Evolutionary conservation across 2,329 filamentous ascomycete species (phyloP).

Genomic region (Beauveria bassiana): DNA sequence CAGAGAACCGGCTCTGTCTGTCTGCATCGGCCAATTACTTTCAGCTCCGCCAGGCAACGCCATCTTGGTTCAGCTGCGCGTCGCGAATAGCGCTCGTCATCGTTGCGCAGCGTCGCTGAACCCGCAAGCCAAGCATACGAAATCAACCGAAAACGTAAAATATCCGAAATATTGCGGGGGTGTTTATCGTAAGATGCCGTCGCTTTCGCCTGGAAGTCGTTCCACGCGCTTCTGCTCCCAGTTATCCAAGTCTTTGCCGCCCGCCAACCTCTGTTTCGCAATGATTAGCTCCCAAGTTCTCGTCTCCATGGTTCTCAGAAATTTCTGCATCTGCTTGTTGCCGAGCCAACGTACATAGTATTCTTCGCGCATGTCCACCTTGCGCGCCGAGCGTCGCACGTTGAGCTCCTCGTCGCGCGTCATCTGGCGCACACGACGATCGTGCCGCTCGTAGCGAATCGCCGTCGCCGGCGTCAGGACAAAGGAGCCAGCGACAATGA

Average conservation of each 20-base stretch:
- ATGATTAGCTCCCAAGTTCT: not conserved
- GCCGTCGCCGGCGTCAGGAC: conserved; percentile 91
- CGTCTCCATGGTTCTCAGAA: no score
- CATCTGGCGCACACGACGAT: conserved; percentile 80
- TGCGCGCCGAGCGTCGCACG: conserved; percentile 61
- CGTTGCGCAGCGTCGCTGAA: no score
- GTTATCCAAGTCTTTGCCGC: conserved; percentile 76
- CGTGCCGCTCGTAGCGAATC: conserved; percentile 85
- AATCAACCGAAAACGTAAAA: not conserved
- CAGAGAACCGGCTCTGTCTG: not conserved
- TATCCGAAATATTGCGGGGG: not conserved
- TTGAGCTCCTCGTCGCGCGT: conserved; percentile 80
- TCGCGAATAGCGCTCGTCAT: not conserved
- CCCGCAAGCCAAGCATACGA: not conserved
- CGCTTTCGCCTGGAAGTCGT: conserved; percentile 79
- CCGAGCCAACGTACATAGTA: conserved; percentile 62
- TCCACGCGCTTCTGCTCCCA: conserved; percentile 97
- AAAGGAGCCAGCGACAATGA: conserved; percentile 89
- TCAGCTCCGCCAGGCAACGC: not conserved
- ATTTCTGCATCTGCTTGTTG: not conserved
- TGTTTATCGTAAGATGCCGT: conserved; percentile 60
- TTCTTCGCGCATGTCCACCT: conserved; percentile 74
- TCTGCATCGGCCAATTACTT: not conserved
- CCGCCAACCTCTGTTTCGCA: conserved; percentile 38
- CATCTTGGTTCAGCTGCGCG: not conserved